phyloP scores from a whole-genome alignment of 2,329 filamentous ascomycete species.

The Monosporascus sp. region DNA sequence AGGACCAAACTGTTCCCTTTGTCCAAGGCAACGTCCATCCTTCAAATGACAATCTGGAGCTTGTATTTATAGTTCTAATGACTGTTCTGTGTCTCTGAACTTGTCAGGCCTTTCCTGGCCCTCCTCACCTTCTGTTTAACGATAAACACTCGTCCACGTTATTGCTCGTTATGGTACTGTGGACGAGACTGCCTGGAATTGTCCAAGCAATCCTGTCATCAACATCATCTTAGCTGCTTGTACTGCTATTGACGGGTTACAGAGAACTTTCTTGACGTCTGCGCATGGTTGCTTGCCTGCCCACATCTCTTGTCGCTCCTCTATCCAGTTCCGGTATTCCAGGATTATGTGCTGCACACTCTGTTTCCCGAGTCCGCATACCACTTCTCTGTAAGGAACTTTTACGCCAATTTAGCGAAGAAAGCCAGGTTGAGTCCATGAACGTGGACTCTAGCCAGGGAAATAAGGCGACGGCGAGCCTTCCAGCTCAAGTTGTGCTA shows the following conservation, averaged over 20 bases:
- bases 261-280: conserved; percentile 29
- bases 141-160: conserved; percentile 20
- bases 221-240: conserved; percentile 30
- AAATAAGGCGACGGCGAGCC: no score
- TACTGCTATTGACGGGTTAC: conserved; percentile 25
- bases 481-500: no score
- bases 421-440: no score
- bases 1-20: background rate
- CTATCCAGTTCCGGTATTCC: no score
- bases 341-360: no score
- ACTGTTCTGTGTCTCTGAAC: conserved; percentile 23
- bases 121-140: conserved; percentile 24
- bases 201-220: conserved; percentile 22
- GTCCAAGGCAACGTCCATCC: background rate
- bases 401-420: no score
- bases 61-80: conserved; percentile 11
- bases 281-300: conserved; percentile 18
- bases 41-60: background rate
- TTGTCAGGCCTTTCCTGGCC: conserved; percentile 19
- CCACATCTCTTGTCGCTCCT: conserved; percentile 13
- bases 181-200: conserved; percentile 23
- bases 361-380: no score
- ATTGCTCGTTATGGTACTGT: conserved; percentile 18
- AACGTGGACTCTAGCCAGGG: no score
- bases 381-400: no score